Base-by-base conservation (phyloP, 2,329 filamentous ascomycete genomes). In the Thelonectria blattea region DNA sequence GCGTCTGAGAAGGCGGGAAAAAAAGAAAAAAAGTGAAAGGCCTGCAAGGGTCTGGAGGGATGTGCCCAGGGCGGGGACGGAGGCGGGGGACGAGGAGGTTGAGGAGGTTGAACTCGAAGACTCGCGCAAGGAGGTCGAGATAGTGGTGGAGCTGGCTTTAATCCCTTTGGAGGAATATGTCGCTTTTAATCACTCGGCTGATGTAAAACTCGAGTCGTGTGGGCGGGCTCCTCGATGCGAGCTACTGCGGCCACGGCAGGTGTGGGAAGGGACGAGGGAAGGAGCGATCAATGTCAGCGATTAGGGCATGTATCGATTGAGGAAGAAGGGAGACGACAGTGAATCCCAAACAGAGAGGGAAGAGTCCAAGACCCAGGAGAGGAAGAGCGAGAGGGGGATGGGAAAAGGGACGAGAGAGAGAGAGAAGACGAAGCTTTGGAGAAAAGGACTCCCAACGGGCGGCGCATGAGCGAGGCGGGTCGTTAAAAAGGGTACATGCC, bases 391-490 rank as follows among this genome's bases (percentile, higher is more conserved):
- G 27, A 30, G 34, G 12, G 32, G 45, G n/a, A 24, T 24, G 22
- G 22, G 22, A 24, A 24, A 6, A 24, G 22, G 22, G 58, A n/a
- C n/a, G n/a, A 47, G 24, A 47, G n/a, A 27, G 27, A 48, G 15
- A 45, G 49, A 49, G 48, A 51, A 54, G 43, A 42, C 45, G 46
- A 50, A 48, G 45, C 32, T 39, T 34, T 30, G 52, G 49, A 52
- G 46, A 60, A 53, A 62, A 43, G 54, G 50, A 18, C 22, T 42
- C 24, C 12, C 39, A 37, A n/a, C 54, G 49, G 65, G 63, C 61
- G 6, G 6, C 22, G 68, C 65, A 71, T 69, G 60, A 65, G 65
- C 62, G 64, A 62, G 62, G 67, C 64, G 60, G 61, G 68, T 67
- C 68, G 58, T 66, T 63, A 58, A 65, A 59, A 64, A 52, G 42